Percentiles rank a stretch among this genome's conserved stretches.
Evolutionary conservation across 805 yeast species (phyloP).

Genomic region (Wickerhamiella kazuoi): DNA sequence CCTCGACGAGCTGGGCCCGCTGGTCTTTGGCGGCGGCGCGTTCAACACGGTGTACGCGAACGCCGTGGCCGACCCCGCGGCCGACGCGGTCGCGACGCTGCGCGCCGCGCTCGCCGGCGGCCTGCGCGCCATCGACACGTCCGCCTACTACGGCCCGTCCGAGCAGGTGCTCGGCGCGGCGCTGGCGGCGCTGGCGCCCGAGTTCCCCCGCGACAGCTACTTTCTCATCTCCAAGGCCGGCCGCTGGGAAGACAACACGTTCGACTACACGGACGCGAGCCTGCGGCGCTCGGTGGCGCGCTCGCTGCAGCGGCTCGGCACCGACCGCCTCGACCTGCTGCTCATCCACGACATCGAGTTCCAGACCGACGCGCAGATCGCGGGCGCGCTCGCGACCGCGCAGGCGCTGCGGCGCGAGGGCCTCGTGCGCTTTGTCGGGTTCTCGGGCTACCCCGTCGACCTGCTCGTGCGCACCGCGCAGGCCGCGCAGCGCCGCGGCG

Average conservation of each 20-base stretch:
- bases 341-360: conserved; percentile 86
- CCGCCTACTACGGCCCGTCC: conserved; percentile 86
- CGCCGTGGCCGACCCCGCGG: conserved; percentile 47
- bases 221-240: conserved; percentile 79
- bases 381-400: conserved; percentile 47
- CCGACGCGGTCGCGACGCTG: conserved; percentile 40
- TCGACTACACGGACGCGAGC: conserved; percentile 51
- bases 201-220: conserved; percentile 40
- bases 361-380: conserved; percentile 34
- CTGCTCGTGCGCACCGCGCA: conserved; percentile 28
- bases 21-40: conserved; percentile 77
- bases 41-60: conserved; percentile 52
- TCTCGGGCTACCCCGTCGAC: conserved; percentile 76
- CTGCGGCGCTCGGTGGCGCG: conserved; percentile 47
- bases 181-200: conserved; percentile 24
- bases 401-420: conserved; percentile 46
- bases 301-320: conserved; percentile 47
- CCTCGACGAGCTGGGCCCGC: conserved; percentile 18
- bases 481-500: conserved; percentile 25
- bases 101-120: conserved; percentile 47
- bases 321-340: conserved; percentile 60
- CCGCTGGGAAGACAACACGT: conserved; percentile 44
- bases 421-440: conserved; percentile 44
- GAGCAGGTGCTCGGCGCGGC: conserved; percentile 61
- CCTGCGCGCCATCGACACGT: conserved; percentile 66